Percentiles rank a stretch among this genome's conserved stretches.
Evolutionary conservation across 768 basidiomycete genomes (phyloP).

Genomic region (Rhizopogon vulgaris): DNA sequence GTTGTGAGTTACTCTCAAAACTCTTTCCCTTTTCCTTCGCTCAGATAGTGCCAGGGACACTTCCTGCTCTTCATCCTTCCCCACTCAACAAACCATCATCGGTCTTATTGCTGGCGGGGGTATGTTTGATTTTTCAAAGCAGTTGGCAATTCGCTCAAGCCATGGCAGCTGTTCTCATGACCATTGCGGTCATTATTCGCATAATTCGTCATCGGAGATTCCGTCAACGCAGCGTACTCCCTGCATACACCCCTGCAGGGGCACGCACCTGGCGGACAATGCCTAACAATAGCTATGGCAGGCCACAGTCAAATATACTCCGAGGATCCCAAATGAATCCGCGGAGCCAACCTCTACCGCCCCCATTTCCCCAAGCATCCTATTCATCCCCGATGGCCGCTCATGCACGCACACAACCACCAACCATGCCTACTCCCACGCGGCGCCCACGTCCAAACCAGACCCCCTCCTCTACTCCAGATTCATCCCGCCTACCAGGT

Average conservation of each 20-base stretch:
- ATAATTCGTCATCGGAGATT: neutral
- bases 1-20: neutral
- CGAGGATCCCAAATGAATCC: neutral
- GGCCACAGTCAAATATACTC: neutral
- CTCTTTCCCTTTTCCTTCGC: neutral
- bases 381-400: slow-evolving; percentile 1
- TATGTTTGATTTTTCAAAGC: neutral
- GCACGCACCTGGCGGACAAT: neutral
- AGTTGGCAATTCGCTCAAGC: neutral
- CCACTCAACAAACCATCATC: neutral
- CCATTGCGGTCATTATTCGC: neutral
- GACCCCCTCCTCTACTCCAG: neutral
- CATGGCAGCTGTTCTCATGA: neutral
- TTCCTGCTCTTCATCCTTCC: neutral
- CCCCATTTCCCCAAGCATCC: neutral
- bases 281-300: neutral
- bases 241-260: neutral
- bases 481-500: neutral
- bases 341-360: no score
- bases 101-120: neutral
- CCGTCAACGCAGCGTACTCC: neutral
- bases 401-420: neutral
- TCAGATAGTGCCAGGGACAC: neutral
- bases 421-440: neutral
- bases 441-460: neutral